Conservation (phyloP, 805 yeast genomes). For the Naumovozyma baii region DNA sequence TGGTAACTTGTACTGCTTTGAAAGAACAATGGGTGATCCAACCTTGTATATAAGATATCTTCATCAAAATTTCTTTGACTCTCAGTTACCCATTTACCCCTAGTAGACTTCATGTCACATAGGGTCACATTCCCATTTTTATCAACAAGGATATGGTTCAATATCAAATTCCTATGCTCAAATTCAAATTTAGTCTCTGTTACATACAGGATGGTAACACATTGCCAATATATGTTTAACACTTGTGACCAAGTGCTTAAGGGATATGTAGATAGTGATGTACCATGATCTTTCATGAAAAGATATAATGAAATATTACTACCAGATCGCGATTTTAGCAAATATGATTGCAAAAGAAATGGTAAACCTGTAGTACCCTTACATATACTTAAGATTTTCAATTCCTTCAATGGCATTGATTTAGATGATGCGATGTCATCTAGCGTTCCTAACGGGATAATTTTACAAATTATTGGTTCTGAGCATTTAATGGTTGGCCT, state of each 20-base stretch:
- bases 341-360: constrained; percentile 16
- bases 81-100: constrained; percentile 22
- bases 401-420: constrained; percentile 21
- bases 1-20: constrained; percentile 52
- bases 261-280: constrained; percentile 10
- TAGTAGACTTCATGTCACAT: constrained; percentile 49
- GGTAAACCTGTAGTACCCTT: constrained; percentile 27
- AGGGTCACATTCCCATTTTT: constrained; percentile 36
- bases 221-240: constrained; percentile 42
- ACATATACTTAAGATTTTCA: constrained; percentile 16
- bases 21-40: constrained; percentile 57
- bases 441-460: constrained; percentile 12
- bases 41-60: constrained; percentile 38
- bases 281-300: constrained; percentile 25
- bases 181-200: constrained; percentile 47
- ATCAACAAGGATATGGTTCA: constrained; percentile 52
- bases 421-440: constrained; percentile 12
- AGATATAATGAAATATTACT: constrained; percentile 11
- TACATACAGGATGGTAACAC: constrained; percentile 38
- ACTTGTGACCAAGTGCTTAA: constrained; percentile 20
- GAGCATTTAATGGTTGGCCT: constrained; percentile 8
- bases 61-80: background rate
- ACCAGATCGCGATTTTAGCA: constrained; percentile 8
- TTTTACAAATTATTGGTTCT: constrained; percentile 15
- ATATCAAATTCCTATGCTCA: constrained; percentile 64